A percentile compares a stretch with the other conserved stretches of the same genome.
phyloP scores from a whole-genome alignment of 495 filamentous ascomycete species.

The Ramalina intermedia region DNA sequence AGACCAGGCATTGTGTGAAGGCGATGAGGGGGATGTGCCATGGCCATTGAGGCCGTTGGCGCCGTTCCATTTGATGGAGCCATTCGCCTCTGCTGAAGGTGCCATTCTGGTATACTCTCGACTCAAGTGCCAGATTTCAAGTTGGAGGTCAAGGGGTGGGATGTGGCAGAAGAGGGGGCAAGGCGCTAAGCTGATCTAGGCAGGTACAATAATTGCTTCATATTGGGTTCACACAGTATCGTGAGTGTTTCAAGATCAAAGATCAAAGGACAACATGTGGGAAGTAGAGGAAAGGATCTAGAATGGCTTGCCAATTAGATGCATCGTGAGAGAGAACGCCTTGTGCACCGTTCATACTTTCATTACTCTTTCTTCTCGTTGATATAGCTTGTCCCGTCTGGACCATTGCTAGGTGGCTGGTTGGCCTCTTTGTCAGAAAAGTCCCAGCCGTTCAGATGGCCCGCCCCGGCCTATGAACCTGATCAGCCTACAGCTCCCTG shows the following conservation, averaged over 20 bases:
- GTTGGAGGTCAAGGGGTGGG: neutral
- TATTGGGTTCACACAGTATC: no score
- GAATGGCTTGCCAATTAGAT: neutral
- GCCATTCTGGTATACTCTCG: neutral
- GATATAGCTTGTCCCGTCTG: slow-evolving; percentile 22
- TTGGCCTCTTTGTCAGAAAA: slow-evolving; percentile 31
- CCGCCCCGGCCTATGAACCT: slow-evolving; percentile 36
- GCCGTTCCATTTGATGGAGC: neutral
- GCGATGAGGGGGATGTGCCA: neutral
- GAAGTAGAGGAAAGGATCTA: neutral
- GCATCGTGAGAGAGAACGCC: neutral
- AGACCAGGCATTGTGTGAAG: slow-evolving; percentile 1
- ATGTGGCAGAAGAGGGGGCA: slow-evolving; percentile 15
- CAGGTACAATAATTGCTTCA: no score
- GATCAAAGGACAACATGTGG: neutral
- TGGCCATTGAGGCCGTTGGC: neutral
- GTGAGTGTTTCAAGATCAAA: no score
- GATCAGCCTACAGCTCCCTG: neutral
- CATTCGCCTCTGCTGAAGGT: neutral
- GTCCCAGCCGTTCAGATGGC: slow-evolving; percentile 66
- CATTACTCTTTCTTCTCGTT: slow-evolving; percentile 23
- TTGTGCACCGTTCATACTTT: slow-evolving; percentile 1
- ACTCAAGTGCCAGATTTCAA: neutral
- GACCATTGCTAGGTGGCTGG: slow-evolving; percentile 7
- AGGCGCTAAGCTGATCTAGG: no score